Base-by-base conservation (phyloP, 768 basidiomycete species). In the Podaxis carcinomalis region DNA sequence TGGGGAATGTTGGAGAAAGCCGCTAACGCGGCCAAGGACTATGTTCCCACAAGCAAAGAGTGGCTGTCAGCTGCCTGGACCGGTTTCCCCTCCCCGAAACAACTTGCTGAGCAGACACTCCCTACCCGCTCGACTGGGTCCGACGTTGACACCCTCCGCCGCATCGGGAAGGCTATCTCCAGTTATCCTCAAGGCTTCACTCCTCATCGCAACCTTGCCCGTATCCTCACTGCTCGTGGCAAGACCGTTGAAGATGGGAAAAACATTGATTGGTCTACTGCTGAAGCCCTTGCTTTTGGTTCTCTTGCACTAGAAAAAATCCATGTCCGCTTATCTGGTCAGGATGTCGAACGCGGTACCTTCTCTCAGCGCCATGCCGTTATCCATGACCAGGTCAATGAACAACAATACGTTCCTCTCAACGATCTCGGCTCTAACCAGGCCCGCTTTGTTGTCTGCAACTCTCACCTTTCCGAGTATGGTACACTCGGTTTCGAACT, bases 1-100 rank as follows among this genome's bases (percentile, higher is more conserved):
- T 97, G 94, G 95, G 93, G 94, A 36, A 96, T 95, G 92, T 81
- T 99, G 60, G 97, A 99, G 76, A 95, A 89, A 75, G 94, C 97
- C 6, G 87, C 91, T n/a, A 86, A 83, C n/a, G 93, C 84, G 7
- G 83, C 92, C 11, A 97, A 98, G 78, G 93, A 98, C 72, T 99
- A 99, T 73, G 87, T 95, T 42, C 94, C 97, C 11, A 90, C 93
- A 3, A 84, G 86, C 68, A 93, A 94, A 71, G 97, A 99, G 71
- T 98, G 97, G 97, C 86, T 98, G 39, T 98, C 97, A 2, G 90
- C 94, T 6, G 90, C 93, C 1, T 99, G 97, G 97, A 92, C 91
- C 57, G 96, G 96, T 13, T 99, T 99, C 88, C 97, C 97, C 2
- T 93, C 93, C 1, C 97, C 97, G 46, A 93, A 93, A 72, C 88